Evolutionary conservation across 75 land plant genomes (phyloP).

Genomic region (Cupressus sempervirens): DNA sequence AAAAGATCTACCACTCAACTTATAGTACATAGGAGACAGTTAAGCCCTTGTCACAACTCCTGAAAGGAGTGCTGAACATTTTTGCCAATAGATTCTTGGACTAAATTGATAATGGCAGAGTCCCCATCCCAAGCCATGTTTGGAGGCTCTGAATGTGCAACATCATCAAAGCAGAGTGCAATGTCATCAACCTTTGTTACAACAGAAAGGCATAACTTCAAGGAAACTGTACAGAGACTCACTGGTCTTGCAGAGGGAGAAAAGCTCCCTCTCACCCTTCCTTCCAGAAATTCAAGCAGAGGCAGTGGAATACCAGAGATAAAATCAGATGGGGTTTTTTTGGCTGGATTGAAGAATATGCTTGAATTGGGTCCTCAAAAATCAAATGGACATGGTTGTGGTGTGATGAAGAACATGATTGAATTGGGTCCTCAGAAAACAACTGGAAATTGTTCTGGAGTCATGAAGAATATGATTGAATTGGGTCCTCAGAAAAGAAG

Average conservation of each 20-base stretch:
- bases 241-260: slow-evolving; percentile 24
- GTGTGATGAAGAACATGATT: not conserved
- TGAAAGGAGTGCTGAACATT: too few relatives aligned
- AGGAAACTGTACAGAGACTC: slow-evolving; percentile 37
- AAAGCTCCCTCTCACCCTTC: slow-evolving; percentile 22
- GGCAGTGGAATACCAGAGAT: not conserved
- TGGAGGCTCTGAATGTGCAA: not conserved
- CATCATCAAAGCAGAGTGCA: not conserved
- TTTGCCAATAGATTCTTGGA: too few relatives aligned
- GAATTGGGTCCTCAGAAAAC: slow-evolving; percentile 4
- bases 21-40: too few relatives aligned
- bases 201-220: slow-evolving; percentile 25
- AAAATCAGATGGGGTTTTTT: not conserved
- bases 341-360: not conserved
- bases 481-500: slow-evolving; percentile 4
- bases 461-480: not conserved
- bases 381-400: not conserved
- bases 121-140: not conserved
- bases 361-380: slow-evolving; percentile 1
- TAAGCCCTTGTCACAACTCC: too few relatives aligned
- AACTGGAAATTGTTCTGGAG: not conserved
- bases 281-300: slow-evolving; percentile 10
- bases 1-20: too few relatives aligned
- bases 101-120: not conserved
- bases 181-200: slow-evolving; percentile 28